phyloP scores from a whole-genome alignment of 768 basidiomycete genomes.

The Chiua virens region DNA sequence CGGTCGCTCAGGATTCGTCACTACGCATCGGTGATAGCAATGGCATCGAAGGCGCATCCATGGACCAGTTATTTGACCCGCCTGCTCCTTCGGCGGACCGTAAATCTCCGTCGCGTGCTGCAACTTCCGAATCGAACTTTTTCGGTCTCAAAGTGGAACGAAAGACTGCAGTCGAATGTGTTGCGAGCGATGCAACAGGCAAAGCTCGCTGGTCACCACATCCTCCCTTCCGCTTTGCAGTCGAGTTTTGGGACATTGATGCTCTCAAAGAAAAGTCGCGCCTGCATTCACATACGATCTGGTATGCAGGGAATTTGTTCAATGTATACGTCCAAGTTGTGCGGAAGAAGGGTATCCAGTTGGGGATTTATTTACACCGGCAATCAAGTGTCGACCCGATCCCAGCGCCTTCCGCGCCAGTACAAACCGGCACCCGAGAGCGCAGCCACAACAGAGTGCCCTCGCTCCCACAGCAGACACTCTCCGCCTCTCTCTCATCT shows the following conservation, averaged over 20 bases:
- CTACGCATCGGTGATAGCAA: constrained; percentile 72
- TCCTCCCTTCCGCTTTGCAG: constrained; percentile 80
- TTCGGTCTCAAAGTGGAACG: constrained; percentile 59
- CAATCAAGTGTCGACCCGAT: constrained; percentile 80
- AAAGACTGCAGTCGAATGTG: constrained; percentile 41
- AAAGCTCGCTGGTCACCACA: constrained; percentile 62
- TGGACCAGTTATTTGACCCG: constrained; percentile 68
- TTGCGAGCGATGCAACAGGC: constrained; percentile 43
- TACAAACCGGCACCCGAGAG: constrained; percentile 27
- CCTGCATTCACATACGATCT: constrained; percentile 81
- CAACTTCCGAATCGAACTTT: constrained; percentile 51
- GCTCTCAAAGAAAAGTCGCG: constrained; percentile 81
- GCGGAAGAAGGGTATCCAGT: constrained; percentile 75
- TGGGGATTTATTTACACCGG: constrained; percentile 88
- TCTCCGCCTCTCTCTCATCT: constrained; percentile 26
- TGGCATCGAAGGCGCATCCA: constrained; percentile 50
- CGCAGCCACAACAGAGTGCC: constrained; percentile 30
- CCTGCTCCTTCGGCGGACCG: constrained; percentile 24
- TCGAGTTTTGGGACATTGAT: constrained; percentile 90
- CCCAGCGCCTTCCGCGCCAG: constrained; percentile 66
- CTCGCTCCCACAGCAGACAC: constrained; percentile 29
- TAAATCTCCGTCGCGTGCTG: constrained; percentile 26
- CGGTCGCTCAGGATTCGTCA: constrained; percentile 69
- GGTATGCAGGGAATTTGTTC: constrained; percentile 87
- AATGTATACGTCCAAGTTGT: constrained; percentile 90